Evolutionary conservation across 345 rosid genomes (phyloP), one percentile per base, ranked within the genome.

Genomic region (Euphorbia peplus): DNA sequence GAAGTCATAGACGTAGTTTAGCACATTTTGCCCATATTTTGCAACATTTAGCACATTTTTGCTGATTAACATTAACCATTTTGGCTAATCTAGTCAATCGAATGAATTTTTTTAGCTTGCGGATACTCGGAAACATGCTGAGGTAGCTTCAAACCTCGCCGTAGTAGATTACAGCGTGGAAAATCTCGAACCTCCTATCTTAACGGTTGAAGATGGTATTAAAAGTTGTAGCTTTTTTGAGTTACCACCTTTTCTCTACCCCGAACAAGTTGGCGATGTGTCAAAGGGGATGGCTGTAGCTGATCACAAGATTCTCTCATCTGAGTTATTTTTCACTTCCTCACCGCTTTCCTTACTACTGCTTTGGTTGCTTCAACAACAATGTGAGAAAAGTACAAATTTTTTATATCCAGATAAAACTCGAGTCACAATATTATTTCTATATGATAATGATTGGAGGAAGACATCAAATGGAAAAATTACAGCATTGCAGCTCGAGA

Each of bases 381-480:
- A n/a, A n/a, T n/a, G n/a, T 18, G 28, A 9, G 41, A 35, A 37
- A 11, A 60, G n/a, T n/a, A n/a, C n/a, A n/a, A n/a, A n/a, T n/a
- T n/a, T n/a, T 8, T 73, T 59, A 42, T 15, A 13, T 73, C 22
- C 76, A 95, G 96, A 76, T 95, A 25, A 81, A 82, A 62, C 87
- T 91, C 10, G 90, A 86, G 18, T 95, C 99, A 6, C 99, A 95
- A 56, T 95, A 91, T 71, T 85, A 85, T 82, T 93, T 93, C 82
- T 89, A 91, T 79, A 95, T 91, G 97, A 72, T 91, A 72, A 85
- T 87, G 83, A 85, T 93, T 35, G 96, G 99, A 75, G 97, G 99
- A 81, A 88, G 99, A 67, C 99, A 95, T 74, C 85, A n/a, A 84
- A 78, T 57, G 96, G 99, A 46, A 95, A 95, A 80, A 80, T 95